Conservation (phyloP, 495 filamentous ascomycete species). For the Penicillium odoratum region DNA sequence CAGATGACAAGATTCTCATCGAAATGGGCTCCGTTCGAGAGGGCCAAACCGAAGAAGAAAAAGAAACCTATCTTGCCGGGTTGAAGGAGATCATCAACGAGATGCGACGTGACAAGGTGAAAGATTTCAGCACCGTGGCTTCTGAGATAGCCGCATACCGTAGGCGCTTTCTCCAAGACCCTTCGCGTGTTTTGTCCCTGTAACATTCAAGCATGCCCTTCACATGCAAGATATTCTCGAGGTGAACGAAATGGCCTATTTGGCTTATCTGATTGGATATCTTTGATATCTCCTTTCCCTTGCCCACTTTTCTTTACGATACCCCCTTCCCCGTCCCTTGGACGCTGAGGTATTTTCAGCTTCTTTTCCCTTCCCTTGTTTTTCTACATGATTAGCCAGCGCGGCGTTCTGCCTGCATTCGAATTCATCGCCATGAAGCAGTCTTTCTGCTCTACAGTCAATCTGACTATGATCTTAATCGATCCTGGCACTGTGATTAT, state of each 20-base stretch:
- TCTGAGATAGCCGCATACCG: constrained; percentile 81
- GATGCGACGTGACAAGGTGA: constrained; percentile 70
- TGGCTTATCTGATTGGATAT: not conserved
- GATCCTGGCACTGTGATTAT: constrained; percentile 3
- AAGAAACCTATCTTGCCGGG: constrained; percentile 69
- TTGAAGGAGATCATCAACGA: constrained; percentile 73
- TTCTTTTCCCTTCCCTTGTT: not conserved
- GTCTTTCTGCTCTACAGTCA: not conserved
- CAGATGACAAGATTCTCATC: constrained; percentile 86
- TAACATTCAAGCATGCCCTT: constrained; percentile 28
- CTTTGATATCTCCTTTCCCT: not conserved
- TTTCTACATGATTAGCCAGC: constrained; percentile 8
- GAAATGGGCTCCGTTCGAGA: constrained; percentile 75
- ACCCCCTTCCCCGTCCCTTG: constrained; percentile 4
- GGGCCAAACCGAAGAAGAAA: constrained; percentile 67
- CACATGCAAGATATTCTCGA: constrained; percentile 17
- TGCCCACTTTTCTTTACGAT: constrained; percentile 8
- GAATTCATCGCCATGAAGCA: constrained; percentile 7
- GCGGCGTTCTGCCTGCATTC: constrained; percentile 5
- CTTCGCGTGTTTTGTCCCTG: constrained; percentile 47
- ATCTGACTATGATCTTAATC: constrained; percentile 5
- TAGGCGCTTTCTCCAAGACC: constrained; percentile 62
- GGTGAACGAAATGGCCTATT: constrained; percentile 33
- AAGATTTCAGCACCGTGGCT: constrained; percentile 80
- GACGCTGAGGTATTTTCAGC: constrained; percentile 7